Conservation (phyloP, 345 rosid genomes). For the Toxicodendron radicans region DNA sequence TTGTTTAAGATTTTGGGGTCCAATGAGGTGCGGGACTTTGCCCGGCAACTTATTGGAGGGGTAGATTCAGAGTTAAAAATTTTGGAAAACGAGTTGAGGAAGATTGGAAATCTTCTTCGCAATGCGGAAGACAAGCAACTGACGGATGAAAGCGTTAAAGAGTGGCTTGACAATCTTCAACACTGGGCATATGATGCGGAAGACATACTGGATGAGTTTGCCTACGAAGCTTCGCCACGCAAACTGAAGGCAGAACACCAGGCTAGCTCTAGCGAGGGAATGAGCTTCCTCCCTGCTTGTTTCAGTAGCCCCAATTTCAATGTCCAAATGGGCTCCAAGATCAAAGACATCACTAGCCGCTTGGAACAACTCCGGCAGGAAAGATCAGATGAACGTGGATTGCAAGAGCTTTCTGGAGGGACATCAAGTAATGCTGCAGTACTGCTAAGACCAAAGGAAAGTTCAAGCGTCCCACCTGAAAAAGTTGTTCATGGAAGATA, state of each 20-base stretch:
- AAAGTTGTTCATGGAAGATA: too few species aligned
- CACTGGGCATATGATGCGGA: background rate
- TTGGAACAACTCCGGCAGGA: background rate
- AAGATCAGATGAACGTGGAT: background rate
- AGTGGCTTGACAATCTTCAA: background rate
- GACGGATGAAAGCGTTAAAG: background rate
- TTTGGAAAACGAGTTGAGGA: background rate
- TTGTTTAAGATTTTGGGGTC: too few species aligned
- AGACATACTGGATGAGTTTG: background rate
- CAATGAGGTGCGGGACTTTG: too few species aligned
- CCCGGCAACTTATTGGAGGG: background rate
- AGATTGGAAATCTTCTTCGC: background rate
- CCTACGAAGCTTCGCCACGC: background rate
- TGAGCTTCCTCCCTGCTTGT: background rate
- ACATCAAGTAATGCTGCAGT: too few species aligned
- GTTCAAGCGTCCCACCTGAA: too few species aligned
- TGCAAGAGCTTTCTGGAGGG: background rate
- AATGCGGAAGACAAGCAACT: constrained; percentile 1
- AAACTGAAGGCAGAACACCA: background rate
- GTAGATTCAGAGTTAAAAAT: background rate
- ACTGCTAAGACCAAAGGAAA: too few species aligned
- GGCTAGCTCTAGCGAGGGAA: too few species aligned
- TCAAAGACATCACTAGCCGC: background rate
- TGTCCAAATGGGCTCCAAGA: background rate
- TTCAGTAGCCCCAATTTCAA: background rate